Base-by-base conservation (phyloP, 371 early-diverging fungal species). In the Saksenaea vasiformis region DNA sequence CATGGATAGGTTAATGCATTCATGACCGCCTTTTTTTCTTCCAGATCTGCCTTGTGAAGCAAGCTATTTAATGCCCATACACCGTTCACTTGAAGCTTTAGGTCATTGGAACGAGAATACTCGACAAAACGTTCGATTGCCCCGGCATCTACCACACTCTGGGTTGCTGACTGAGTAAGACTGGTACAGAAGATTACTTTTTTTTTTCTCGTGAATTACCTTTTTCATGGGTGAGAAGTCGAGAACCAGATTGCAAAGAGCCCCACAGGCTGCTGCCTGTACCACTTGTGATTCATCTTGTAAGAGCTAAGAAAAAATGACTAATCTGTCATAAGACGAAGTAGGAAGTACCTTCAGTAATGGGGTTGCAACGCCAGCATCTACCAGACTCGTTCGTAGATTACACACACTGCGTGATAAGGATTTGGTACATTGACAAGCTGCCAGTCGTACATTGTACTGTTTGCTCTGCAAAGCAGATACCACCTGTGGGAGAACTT, bases 141-240 rank as follows among this genome's bases (percentile, higher is more conserved):
- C 3, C 93, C 93, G 22, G 83, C 83, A 54, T 93, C 93, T 63
- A 94, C 76, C 9, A 94, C 86, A 14, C 79, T 83, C 78, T 82
- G 58, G 15, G 36, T n/a, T 9, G 54, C 28, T 27, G 9, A 54
- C 13, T 19, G 56, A 15, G 17, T 15, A 47, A 10, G 34, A 13
- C 13, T 43, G 1, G 0, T 19, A 57, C 39, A 15, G 7, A 7
- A 31, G 31, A 31, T 7, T n/a, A n/a, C n/a, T n/a, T n/a, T n/a
- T n/a, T 19, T 26, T 27, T 37, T 9, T 31, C 11, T 36, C 14
- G 13, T 3, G 0, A 24, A 28, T 54, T 72, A 82, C 83, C 69
- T 87, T 87, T 64, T 92, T 93, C 92, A 95, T 93, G 0, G 96
- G 94, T 10, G 91, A 90, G 61, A 95, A 93, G 53, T 94, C 94